Base-by-base conservation (phyloP, 2,329 filamentous ascomycete genomes). In the Chrysoporthe cubensis region DNA sequence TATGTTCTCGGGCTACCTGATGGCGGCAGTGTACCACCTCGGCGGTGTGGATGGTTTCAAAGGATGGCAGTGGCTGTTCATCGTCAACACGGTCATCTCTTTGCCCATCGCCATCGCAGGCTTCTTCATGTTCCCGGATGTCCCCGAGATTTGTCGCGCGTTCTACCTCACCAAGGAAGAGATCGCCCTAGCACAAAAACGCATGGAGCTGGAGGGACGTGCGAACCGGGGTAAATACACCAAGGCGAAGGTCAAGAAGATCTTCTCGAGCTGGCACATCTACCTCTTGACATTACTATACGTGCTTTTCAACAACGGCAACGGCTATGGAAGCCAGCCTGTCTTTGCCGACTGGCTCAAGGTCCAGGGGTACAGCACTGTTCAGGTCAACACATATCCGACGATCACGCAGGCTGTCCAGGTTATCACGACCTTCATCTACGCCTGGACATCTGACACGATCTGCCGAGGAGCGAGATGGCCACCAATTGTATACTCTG, bases 381-480 rank as follows among this genome's bases (percentile, higher is more conserved):
- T 72, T 0, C 73, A 82, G 74, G 74, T 84, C 68, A 83, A 88
- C 71, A 78, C 82, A 0, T 87, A 86, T 65, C 86, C 90, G 1
- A 90, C 90, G 11, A 86, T 88, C 50, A 84, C 83, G 0, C 81
- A 84, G 0, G 84, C 82, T 0, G 82, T 88, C 2, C 78, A 80
- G 1, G 82, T 91, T 0, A 74, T 90, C 14, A 84, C 84, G 1
- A 91, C 89, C 0, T 79, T 91, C 1, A 78, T 84, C 3, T 91
- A 90, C 70, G 90, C 88, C 0, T 91, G 88, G 89, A 84, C 84
- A 0, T 91, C 88, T 0, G 89, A 91, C 74, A 82, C 83, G 0
- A 65, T 90, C 0, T 84, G 89, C 57, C 79, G 79, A 21, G 88
- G 89, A 2, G 83, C 80, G 0, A 80, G 89, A 5, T 91, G 88